Evolutionary conservation across 306 rosid genomes (phyloP), one percentile per base, ranked within the genome.

Genomic region (Calophaca sinica): DNA sequence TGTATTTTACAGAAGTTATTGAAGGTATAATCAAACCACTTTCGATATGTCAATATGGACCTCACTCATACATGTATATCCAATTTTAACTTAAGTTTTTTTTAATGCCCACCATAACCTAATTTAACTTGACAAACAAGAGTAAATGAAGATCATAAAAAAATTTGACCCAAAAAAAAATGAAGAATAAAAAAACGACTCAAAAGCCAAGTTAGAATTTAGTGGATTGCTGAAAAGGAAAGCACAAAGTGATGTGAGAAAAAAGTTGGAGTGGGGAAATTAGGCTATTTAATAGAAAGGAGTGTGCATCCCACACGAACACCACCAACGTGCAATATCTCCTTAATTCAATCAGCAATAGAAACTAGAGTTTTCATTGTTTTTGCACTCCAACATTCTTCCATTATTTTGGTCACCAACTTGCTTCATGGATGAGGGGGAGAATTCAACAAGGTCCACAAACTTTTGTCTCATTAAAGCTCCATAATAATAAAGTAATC

Each of bases 171-270:
- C n/a, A n/a, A n/a, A n/a, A n/a, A n/a, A n/a, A 20, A 14, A 13
- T 6, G 7, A 5, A 54, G 10, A 35, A 57, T 45, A 10, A 4
- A 7, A 61, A 45, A 64, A 62, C 8, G 61, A 26, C 9, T 50
- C 1, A 32, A 51, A n/a, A 14, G 61, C 7, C 46, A 44, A 32
- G 29, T 29, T 55, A 73, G 31, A 79, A 80, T 3, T 32, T 7
- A 68, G 75, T 89, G 93, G 96, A 84, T 80, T 85, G 90, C 78
- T 88, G 93, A 85, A 86, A 85, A 86, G 85, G 97, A 92, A 76
- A 66, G 86, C 97, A 91, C 87, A 50, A 45, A 78, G 26, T 41
- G n/a, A 1, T 13, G 14, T 35, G 51, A 31, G 41, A 64, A 32
- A 68, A 58, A 74, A 75, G 71, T 28, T 72, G 65, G 61, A 83